Base-by-base conservation (phyloP, 2,329 filamentous ascomycete genomes). In the Cercospora sp. region DNA sequence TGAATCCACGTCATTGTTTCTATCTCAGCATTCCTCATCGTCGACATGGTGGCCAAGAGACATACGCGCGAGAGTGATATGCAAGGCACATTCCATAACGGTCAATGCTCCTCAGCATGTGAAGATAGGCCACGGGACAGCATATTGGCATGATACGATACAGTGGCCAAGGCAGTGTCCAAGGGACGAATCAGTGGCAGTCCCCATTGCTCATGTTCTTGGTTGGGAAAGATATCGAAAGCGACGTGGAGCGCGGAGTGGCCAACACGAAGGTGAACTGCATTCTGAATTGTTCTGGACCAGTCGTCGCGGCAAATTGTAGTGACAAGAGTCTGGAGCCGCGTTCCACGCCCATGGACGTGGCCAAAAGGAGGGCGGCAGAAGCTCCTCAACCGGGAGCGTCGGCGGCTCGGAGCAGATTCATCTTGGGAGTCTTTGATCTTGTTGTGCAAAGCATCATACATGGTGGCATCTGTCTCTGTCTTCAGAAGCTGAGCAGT, bases 61-160 rank as follows among this genome's bases (percentile, higher is more conserved):
- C 53, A 24, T n/a, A n/a, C n/a, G 53, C n/a, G 53, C 2, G n/a
- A 24, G 21, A 28, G 8, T 16, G 28, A 45, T 45, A 62, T 62
- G 60, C 60, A 51, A 51, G 60, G 60, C 60, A 62, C 60, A 62
- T 62, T 62, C 60, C 43, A 43, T 62, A 10, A 62, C 37, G 24
- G 18, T 49, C 40, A 45, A 26, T n/a, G 21, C 18, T 49, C 16
- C 18, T 32, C 21, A 21, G 34, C 37, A 30, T 45, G 18, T 30
- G 8, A 26, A 43, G 34, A 26, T 10, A 45, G 13, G 34, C 21
- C 5, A 16, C 3, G 40, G 21, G 12, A 9, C 13, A 24, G 24
- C 40, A 32, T 18, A 16, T 4, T 12, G 18, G 30, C 24, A 57
- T 10, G 61, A 30, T 24, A 30, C 16, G 53, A 58, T 32, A 51